A percentile compares a stretch with the other conserved stretches of the same genome.
Conservation (phyloP, 148 eudicot species). For the Pouteria glomerata region DNA sequence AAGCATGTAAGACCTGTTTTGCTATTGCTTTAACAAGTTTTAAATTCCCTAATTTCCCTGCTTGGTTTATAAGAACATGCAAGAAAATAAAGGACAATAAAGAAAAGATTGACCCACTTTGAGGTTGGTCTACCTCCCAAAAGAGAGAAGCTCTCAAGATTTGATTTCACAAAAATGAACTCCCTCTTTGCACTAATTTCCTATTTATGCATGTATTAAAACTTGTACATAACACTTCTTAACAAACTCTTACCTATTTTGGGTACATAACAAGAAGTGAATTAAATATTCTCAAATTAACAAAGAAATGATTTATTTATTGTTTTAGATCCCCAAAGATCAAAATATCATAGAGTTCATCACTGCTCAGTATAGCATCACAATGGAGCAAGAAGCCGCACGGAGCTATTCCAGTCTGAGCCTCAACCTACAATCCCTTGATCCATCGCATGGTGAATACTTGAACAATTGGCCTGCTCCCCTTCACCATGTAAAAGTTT, state of each 20-base stretch:
- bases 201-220: too few species aligned
- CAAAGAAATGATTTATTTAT: background rate
- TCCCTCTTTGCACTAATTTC: too few species aligned
- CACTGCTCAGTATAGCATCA: slow-evolving; percentile 24
- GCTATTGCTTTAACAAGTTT: background rate
- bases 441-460: slow-evolving; percentile 13
- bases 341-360: slow-evolving; percentile 44
- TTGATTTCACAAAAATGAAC: too few species aligned
- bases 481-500: slow-evolving; percentile 9
- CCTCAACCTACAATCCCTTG: slow-evolving; percentile 15
- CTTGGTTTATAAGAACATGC: too few species aligned
- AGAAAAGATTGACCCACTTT: too few species aligned
- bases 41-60: too few species aligned
- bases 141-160: too few species aligned
- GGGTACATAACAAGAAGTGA: too few species aligned
- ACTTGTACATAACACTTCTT: too few species aligned
- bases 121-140: too few species aligned
- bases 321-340: slow-evolving; percentile 49
- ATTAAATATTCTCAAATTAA: background rate
- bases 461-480: slow-evolving; percentile 14
- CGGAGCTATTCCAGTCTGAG: slow-evolving; percentile 17
- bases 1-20: slow-evolving; percentile 44
- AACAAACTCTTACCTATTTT: too few species aligned
- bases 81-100: too few species aligned
- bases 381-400: slow-evolving; percentile 23